phyloP scores from a whole-genome alignment of 2,329 filamentous ascomycete genomes.

The Diaporthe vaccinii region DNA sequence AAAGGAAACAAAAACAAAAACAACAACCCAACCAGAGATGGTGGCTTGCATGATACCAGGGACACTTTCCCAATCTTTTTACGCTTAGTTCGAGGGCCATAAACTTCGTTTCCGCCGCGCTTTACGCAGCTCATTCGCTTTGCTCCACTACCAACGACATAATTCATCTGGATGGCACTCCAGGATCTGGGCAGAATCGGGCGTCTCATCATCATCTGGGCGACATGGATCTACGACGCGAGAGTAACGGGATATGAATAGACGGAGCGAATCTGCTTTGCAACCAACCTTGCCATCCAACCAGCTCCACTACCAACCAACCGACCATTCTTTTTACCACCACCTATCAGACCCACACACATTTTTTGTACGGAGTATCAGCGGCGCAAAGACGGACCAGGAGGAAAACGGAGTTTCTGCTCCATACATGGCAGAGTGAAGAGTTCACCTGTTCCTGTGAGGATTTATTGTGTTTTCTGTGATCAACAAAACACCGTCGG shows the following conservation, averaged over 20 bases:
- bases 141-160: conserved; percentile 20
- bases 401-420: conserved; percentile 35
- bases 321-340: conserved; percentile 5
- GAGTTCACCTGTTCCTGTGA: conserved; percentile 29
- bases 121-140: conserved; percentile 30
- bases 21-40: conserved; percentile 25
- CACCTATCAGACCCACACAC: conserved; percentile 4
- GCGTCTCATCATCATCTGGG: conserved; percentile 24
- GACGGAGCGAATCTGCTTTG: conserved; percentile 21
- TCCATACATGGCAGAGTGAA: conserved; percentile 28
- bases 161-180: conserved; percentile 24
- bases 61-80: conserved; percentile 35
- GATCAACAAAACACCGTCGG: not conserved
- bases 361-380: conserved; percentile 23
- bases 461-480: conserved; percentile 2
- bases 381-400: conserved; percentile 31
- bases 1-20: not conserved
- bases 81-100: conserved; percentile 1
- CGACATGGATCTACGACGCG: conserved; percentile 27
- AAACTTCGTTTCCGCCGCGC: conserved; percentile 27
- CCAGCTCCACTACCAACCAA: conserved; percentile 23
- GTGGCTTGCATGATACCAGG: conserved; percentile 40
- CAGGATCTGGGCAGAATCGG: conserved; percentile 21
- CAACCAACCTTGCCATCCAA: conserved; percentile 15
- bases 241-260: conserved; percentile 35